Percentiles rank a stretch among this genome's conserved stretches.
phyloP scores from a whole-genome alignment of 2,329 filamentous ascomycete species.

The Ceratocystis eucalypticola region DNA sequence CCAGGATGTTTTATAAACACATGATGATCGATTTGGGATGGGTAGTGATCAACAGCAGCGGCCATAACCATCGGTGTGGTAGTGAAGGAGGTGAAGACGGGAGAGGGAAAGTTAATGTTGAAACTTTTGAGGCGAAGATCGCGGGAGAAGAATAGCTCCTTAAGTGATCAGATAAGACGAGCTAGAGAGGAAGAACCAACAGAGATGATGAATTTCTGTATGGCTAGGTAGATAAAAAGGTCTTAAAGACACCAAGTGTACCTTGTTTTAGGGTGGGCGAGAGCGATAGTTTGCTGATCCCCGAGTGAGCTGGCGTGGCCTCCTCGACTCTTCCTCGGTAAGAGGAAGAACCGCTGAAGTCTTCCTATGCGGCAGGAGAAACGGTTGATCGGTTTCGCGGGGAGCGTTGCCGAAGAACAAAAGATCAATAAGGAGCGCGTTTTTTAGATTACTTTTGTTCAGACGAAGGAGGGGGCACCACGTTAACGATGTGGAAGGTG shows the following conservation, averaged over 20 bases:
- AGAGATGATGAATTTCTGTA: slow-evolving; percentile 9
- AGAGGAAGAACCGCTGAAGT: slow-evolving; percentile 98
- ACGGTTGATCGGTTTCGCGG: slow-evolving; percentile 45
- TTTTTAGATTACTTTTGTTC: slow-evolving; percentile 37
- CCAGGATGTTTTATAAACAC: slow-evolving; percentile 34
- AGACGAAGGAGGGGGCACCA: slow-evolving; percentile 43
- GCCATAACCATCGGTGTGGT: slow-evolving; percentile 47
- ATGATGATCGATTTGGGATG: slow-evolving; percentile 38
- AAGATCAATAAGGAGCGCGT: slow-evolving; percentile 39
- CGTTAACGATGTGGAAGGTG: slow-evolving; percentile 54
- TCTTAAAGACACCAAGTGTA: slow-evolving; percentile 21
- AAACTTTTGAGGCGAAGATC: slow-evolving; percentile 10
- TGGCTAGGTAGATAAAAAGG: background rate
- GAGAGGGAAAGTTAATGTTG: slow-evolving; percentile 1
- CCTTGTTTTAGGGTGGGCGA: slow-evolving; percentile 90
- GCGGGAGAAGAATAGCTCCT: slow-evolving; percentile 13
- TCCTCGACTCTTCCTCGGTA: slow-evolving; percentile 97
- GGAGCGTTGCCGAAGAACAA: slow-evolving; percentile 33
- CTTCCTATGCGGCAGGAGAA: slow-evolving; percentile 99
- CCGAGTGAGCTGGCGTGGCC: slow-evolving; percentile 84
- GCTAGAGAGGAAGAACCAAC: slow-evolving; percentile 16
- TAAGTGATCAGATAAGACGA: slow-evolving; percentile 16
- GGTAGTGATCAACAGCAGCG: slow-evolving; percentile 43
- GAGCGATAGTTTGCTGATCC: slow-evolving; percentile 86
- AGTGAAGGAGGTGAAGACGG: slow-evolving; percentile 16